Conservation (phyloP, 139 green algal genomes). For the Cymbomonas tetramitiformis region DNA sequence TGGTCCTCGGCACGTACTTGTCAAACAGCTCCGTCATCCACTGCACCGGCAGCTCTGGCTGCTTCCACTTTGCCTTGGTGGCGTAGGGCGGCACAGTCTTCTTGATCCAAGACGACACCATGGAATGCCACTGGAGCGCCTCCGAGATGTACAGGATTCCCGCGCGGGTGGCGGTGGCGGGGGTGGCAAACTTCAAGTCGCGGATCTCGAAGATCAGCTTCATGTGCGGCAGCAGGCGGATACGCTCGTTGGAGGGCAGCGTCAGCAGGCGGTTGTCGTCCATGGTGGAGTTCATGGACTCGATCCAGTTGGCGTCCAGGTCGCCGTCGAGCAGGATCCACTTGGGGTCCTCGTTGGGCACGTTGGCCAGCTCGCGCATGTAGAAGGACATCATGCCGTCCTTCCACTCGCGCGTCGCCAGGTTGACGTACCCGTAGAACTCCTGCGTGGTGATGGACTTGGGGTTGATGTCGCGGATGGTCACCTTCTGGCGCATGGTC, state of each 20-base stretch:
- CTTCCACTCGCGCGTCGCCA: constrained; percentile 75
- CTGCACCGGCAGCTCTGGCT: constrained; percentile 39
- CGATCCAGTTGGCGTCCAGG: constrained; percentile 76
- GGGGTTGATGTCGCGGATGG: constrained; percentile 69
- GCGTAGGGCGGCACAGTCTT: constrained; percentile 31
- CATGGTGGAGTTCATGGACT: constrained; percentile 80
- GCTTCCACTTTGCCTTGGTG: constrained; percentile 63
- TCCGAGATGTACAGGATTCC: constrained; percentile 73
- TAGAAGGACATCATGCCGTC: constrained; percentile 67
- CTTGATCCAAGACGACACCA: constrained; percentile 48
- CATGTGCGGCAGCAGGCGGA: constrained; percentile 68
- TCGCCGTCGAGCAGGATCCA: constrained; percentile 75
- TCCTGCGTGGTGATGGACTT: constrained; percentile 74
- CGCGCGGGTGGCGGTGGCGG: constrained; percentile 64
- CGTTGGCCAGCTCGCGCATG: constrained; percentile 73
- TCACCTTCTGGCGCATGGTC: constrained; percentile 61
- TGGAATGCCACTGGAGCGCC: constrained; percentile 65
- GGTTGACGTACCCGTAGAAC: constrained; percentile 76
- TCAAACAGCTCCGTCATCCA: constrained; percentile 59
- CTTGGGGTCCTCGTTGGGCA: constrained; percentile 66
- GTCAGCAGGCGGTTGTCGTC: constrained; percentile 74
- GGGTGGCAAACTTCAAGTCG: constrained; percentile 65
- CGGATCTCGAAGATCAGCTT: constrained; percentile 77
- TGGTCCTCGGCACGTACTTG: constrained; percentile 57
- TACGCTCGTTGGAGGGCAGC: constrained; percentile 72